Base-by-base conservation (phyloP, 495 filamentous ascomycete genomes). In the Lophium mytilinum region DNA sequence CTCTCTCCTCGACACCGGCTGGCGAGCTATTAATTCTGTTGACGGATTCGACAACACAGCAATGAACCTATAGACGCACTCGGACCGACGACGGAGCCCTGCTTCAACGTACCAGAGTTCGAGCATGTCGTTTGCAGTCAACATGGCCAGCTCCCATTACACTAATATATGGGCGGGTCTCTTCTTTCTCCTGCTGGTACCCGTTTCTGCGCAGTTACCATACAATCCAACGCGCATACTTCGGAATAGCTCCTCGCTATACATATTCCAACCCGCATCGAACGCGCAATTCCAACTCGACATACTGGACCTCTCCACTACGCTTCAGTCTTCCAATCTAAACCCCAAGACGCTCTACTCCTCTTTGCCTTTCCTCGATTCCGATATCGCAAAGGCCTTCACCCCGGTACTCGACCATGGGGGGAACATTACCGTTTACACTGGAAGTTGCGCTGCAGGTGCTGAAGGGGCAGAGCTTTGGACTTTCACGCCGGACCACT, bases 141-240 rank as follows among this genome's bases (percentile, higher is more conserved):
- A 48, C 19, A 55, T 51, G 61, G 36, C 17, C 35, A 24, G 43
- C 30, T 37, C 42, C 35, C 42, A 50, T 12, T 4, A 50, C 34
- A 12, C 58, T 9, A 36, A 24, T 47, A 30, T 55, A 39, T 58
- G 53, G 34, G n/a, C 60, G 24, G 17, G 39, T 58, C 56, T 60
- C 37, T 10, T 57, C 36, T 14, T 12, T 19, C 15, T 58, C 35
- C 50, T 68, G 4, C 48, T 56, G 5, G 7, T 52, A 36, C 36
- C 52, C 11, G 37, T 50, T 43, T 43, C 45, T 6, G 66, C 68
- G 30, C 49, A 57, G 19, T 73, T 89, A 21, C 88, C 88, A 34
- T 95, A 94, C 74, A 81, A 79, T 21, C 88, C 90, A 0, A 87
- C 90, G 0, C 78, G 75, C 19, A 76, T 91, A 17, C 72, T 80